These are phyloP conservation scores for Effrenium voratum DNA, from an alignment of 73 alveolate genomes.

Conservation along the genomic window DNA sequence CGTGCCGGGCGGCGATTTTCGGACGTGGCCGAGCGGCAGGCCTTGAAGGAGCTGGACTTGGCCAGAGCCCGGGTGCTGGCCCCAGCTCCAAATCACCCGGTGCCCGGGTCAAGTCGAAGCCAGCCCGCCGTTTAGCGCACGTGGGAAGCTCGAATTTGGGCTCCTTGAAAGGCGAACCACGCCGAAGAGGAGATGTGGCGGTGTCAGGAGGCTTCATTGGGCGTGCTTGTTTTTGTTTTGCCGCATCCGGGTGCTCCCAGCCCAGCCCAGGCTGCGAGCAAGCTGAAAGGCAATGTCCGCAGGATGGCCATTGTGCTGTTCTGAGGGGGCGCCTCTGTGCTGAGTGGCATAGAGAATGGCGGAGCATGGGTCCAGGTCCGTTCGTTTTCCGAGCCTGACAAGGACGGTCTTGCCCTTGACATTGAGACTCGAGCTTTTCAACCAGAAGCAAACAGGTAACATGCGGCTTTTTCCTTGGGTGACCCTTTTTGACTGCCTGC, in stretches of 20 bases:
- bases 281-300: slow-evolving; percentile 38
- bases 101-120: no score
- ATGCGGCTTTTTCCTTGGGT: no score
- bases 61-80: slow-evolving; percentile 17
- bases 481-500: no score
- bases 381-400: slow-evolving; percentile 44
- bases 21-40: background rate
- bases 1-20: background rate
- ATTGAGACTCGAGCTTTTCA: no score
- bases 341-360: background rate
- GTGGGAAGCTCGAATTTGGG: no score
- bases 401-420: no score
- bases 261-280: background rate
- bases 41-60: slow-evolving; percentile 22
- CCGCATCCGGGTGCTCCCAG: background rate
- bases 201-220: slow-evolving; percentile 64
- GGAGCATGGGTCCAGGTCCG: slow-evolving; percentile 5
- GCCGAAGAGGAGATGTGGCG: slow-evolving; percentile 68
- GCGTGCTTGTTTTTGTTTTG: background rate
- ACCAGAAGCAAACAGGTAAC: no score
- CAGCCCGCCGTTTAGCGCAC: no score
- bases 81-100: no score
- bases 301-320: background rate
- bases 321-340: background rate
- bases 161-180: slow-evolving; percentile 51